Evolutionary conservation across 2,329 filamentous ascomycete genomes (phyloP).

Genomic region (Coniochaeta sp.): DNA sequence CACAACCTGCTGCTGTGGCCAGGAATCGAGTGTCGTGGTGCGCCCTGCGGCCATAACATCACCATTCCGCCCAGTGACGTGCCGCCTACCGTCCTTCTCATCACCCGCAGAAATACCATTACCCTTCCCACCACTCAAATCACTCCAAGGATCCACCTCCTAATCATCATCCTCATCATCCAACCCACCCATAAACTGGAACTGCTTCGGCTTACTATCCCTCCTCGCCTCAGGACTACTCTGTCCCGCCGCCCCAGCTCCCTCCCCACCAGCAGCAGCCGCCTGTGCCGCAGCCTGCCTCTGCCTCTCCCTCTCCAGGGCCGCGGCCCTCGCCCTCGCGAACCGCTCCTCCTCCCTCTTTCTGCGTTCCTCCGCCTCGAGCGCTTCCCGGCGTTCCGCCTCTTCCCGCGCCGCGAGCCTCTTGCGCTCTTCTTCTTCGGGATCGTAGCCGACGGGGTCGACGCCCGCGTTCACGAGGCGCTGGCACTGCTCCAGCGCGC

Average conservation of each 20-base stretch:
- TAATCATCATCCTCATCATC: conserved; percentile 45
- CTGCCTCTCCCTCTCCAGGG: conserved; percentile 34
- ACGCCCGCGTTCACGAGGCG: conserved; percentile 53
- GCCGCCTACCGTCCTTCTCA: no score
- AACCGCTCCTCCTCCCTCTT: conserved; percentile 37
- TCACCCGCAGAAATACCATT: no score
- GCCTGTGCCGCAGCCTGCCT: conserved; percentile 9
- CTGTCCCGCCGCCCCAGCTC: conserved; percentile 8
- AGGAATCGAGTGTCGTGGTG: no score
- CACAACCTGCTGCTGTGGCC: no score
- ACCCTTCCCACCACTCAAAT: no score
- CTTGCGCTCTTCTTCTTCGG: conserved; percentile 42
- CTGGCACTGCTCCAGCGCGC: conserved; percentile 60
- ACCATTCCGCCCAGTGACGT: no score
- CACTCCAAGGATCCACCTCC: conserved; percentile 20
- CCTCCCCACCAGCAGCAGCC: conserved; percentile 25
- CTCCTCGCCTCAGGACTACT: conserved; percentile 8
- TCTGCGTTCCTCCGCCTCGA: conserved; percentile 25
- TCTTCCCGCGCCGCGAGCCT: conserved; percentile 44
- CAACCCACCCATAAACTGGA: conserved; percentile 45
- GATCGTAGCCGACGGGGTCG: conserved; percentile 55
- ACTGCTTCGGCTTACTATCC: conserved; percentile 40
- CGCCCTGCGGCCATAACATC: no score
- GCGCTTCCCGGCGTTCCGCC: conserved; percentile 23
- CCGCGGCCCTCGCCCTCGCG: conserved; percentile 36